These are phyloP conservation scores for Heteromeles arbutifolia DNA, from an alignment of 306 rosid species.

Conservation along the genomic window DNA sequence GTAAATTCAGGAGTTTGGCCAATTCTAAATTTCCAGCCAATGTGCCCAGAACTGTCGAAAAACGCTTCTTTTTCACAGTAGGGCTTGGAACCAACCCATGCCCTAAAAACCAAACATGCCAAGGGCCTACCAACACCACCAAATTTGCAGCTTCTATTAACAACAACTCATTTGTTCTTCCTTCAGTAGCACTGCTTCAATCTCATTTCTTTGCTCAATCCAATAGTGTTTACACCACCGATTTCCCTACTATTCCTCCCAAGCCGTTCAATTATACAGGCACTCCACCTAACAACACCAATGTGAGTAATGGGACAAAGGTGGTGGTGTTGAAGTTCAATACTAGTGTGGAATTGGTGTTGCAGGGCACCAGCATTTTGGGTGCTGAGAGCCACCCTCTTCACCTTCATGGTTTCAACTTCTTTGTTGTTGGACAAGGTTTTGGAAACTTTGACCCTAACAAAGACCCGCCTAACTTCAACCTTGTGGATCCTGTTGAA, in stretches of 20 bases:
- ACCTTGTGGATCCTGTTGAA: constrained; percentile 59
- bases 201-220: constrained; percentile 37
- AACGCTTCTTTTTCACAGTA: constrained; percentile 48
- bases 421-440: constrained; percentile 62
- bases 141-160: constrained; percentile 57
- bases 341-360: constrained; percentile 31
- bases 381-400: constrained; percentile 78
- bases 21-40: constrained; percentile 49
- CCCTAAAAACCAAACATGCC: constrained; percentile 56
- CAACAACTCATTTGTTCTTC: constrained; percentile 51
- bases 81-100: constrained; percentile 67
- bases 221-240: constrained; percentile 30
- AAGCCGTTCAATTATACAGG: constrained; percentile 24
- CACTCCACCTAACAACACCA: constrained; percentile 19
- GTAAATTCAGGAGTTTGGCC: constrained; percentile 43
- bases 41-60: constrained; percentile 45
- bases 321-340: constrained; percentile 24
- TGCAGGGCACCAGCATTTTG: constrained; percentile 60
- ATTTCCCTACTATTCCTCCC: constrained; percentile 46
- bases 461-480: constrained; percentile 44
- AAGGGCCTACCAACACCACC: constrained; percentile 58
- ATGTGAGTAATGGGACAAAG: constrained; percentile 13
- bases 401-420: constrained; percentile 73
- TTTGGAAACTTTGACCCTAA: constrained; percentile 52
- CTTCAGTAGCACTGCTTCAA: constrained; percentile 54